A percentile compares a stretch with the other conserved stretches of the same genome.
These are phyloP conservation scores for Batkoa obscura DNA, from an alignment of 371 early-diverging fungal species.

Conservation along the genomic window DNA sequence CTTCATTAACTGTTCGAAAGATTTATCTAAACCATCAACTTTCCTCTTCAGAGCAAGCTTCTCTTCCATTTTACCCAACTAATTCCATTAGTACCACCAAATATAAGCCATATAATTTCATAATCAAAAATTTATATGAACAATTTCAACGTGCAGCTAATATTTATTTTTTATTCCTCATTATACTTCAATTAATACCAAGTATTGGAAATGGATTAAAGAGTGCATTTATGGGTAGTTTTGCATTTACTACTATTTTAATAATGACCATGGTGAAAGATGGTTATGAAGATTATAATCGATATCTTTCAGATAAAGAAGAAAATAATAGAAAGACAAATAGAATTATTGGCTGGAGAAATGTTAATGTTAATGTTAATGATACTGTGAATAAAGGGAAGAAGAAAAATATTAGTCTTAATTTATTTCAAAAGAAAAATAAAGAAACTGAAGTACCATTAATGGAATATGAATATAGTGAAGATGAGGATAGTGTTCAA, in stretches of 20 bases:
- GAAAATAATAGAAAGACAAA: constrained; percentile 60
- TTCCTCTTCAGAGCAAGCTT: too few relatives aligned
- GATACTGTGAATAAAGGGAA: neutral
- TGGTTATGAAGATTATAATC: constrained; percentile 86
- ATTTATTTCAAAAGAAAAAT: too few relatives aligned
- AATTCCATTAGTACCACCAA: constrained; percentile 65
- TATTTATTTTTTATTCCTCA: constrained; percentile 87
- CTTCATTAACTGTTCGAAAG: too few relatives aligned
- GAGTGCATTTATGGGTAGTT: constrained; percentile 50
- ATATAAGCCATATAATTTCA: constrained; percentile 67
- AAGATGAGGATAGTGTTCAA: too few relatives aligned
- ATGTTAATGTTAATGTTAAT: constrained; percentile 27
- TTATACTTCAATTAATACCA: constrained; percentile 72
- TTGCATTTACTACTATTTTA: constrained; percentile 63
- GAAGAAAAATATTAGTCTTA: constrained; percentile 48
- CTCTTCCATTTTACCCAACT: too few relatives aligned
- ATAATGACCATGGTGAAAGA: constrained; percentile 85
- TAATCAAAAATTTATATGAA: constrained; percentile 90
- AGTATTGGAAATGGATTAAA: constrained; percentile 62
- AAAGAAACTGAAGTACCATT: neutral
- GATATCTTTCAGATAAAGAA: constrained; percentile 72
- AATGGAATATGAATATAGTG: neutral
- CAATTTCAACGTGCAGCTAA: constrained; percentile 93
- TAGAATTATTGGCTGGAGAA: constrained; percentile 46
- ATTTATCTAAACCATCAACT: too few relatives aligned